These are phyloP conservation scores for Luvunga scandens DNA, from an alignment of 345 rosid genomes.

Conservation along the genomic window DNA sequence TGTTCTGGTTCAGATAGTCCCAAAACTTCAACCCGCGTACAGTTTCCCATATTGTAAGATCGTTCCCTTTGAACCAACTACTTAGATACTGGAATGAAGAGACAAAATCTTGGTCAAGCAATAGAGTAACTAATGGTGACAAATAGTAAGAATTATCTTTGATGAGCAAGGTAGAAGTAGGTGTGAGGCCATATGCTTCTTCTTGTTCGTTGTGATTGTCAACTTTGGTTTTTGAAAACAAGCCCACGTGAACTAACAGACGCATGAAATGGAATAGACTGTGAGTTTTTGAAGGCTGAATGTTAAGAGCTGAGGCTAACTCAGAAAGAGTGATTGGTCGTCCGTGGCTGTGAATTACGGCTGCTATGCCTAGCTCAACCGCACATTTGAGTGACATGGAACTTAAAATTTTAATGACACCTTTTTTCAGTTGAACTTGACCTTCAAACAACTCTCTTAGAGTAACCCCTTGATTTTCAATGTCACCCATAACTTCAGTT, in stretches of 20 bases:
- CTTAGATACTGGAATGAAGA: slow-evolving; percentile 32
- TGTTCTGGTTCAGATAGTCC: slow-evolving; percentile 5
- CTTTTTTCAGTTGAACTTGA: slow-evolving; percentile 37
- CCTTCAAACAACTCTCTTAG: slow-evolving; percentile 31
- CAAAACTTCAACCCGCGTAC: slow-evolving; percentile 6
- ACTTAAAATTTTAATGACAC: slow-evolving; percentile 31
- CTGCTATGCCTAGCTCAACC: slow-evolving; percentile 44
- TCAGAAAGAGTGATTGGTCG: slow-evolving; percentile 39
- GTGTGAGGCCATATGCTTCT: slow-evolving; percentile 36
- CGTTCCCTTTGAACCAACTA: slow-evolving; percentile 25
- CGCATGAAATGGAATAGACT: slow-evolving; percentile 41
- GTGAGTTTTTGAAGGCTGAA: slow-evolving; percentile 28
- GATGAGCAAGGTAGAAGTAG: slow-evolving; percentile 33
- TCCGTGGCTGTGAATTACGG: slow-evolving; percentile 35
- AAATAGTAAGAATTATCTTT: slow-evolving; percentile 25
- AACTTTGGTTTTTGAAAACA: slow-evolving; percentile 27
- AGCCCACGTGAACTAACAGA: slow-evolving; percentile 34
- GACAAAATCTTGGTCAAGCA: slow-evolving; percentile 27
- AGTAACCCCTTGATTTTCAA: background rate
- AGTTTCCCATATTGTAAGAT: background rate
- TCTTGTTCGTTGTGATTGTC: background rate
- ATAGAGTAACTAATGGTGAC: slow-evolving; percentile 29
- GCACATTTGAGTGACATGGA: slow-evolving; percentile 53
- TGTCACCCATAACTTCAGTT: background rate
- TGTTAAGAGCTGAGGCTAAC: slow-evolving; percentile 30